Evolutionary conservation across 768 basidiomycete species (phyloP), one percentile per base, ranked within the genome.

Genomic region (Suillus placidus): DNA sequence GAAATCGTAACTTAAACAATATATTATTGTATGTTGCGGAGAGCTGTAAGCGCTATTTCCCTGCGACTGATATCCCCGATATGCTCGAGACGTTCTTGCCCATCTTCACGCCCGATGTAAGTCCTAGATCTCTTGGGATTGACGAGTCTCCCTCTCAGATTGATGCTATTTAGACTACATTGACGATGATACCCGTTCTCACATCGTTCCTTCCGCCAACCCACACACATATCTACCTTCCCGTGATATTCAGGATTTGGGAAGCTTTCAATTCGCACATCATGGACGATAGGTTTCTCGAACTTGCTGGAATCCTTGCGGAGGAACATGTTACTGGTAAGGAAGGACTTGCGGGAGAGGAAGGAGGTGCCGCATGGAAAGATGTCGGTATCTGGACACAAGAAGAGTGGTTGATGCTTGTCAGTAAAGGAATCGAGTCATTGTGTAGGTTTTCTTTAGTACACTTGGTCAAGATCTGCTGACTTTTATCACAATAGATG

Each of bases 341-440:
- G 26, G 73, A 74, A 45, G 85, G 86, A n/a, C 80, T 80, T 52
- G 81, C 78, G n/a, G 87, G 84, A 10, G 76, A 76, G 58, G 84
- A 87, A 69, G 86, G 84, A 60, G 83, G 84, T 45, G 84, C 87
- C 9, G 77, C 80, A 64, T 91, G 88, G 88, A 90, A 89, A 74
- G 92, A 93, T 69, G 85, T 98, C 42, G 96, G 96, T 14, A 95
- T 99, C 63, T 95, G 94, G 86, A 89, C 86, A 6, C 85, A 93
- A 64, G 81, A 85, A 51, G 89, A 98, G 76, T 98, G 94, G 88
- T 87, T 87, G 63, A 80, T 91, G 34, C 79, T 99, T 58, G 85
- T 95, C 68, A 88, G 88, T 42, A 96, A 95, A 75, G 90, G 92
- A 16, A 79, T 98, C 40, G 84, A 86, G 38, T 90, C 91, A 6